These are phyloP conservation scores for Epichloe elymi DNA, from an alignment of 2,329 filamentous ascomycete genomes.

Conservation along the genomic window DNA sequence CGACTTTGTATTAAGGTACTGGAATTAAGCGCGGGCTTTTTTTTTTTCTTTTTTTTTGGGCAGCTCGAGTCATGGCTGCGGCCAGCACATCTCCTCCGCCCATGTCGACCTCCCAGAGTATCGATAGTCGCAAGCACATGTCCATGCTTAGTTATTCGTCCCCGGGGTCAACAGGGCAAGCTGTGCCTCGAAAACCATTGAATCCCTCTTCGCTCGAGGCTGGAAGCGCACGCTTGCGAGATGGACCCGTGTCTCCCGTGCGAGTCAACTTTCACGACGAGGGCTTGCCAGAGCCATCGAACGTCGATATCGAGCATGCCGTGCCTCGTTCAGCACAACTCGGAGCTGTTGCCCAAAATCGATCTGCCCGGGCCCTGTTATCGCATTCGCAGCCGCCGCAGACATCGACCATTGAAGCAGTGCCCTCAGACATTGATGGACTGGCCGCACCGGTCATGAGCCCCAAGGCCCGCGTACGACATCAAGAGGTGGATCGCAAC, in stretches of 20 bases:
- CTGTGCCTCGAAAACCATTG: conserved; percentile 22
- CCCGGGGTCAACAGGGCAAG: conserved; percentile 10
- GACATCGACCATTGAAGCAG: background rate
- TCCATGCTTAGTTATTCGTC: conserved; percentile 5
- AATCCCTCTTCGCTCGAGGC: conserved; percentile 16
- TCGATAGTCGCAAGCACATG: conserved; percentile 9
- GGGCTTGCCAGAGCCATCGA: conserved; percentile 38
- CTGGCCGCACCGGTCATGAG: conserved; percentile 17
- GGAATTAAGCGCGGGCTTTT: background rate
- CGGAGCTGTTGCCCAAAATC: conserved; percentile 9
- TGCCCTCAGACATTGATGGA: conserved; percentile 3
- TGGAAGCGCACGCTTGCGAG: conserved; percentile 29
- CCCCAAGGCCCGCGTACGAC: conserved; percentile 17
- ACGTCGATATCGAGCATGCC: conserved; percentile 35
- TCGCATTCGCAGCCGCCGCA: background rate
- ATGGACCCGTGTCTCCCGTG: conserved; percentile 42
- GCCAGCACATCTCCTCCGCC: conserved; percentile 22
- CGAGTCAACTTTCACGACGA: conserved; percentile 40
- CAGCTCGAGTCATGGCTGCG: conserved; percentile 19
- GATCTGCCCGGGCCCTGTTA: background rate
- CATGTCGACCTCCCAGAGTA: conserved; percentile 15
- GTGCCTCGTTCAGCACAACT: conserved; percentile 15
- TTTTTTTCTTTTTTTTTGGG: background rate
- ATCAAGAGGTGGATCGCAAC: conserved; percentile 28
- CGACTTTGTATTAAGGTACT: background rate